Evolutionary conservation across 2,329 filamentous ascomycete species (phyloP).

Genomic region (Colletotrichum neosansevieriae): DNA sequence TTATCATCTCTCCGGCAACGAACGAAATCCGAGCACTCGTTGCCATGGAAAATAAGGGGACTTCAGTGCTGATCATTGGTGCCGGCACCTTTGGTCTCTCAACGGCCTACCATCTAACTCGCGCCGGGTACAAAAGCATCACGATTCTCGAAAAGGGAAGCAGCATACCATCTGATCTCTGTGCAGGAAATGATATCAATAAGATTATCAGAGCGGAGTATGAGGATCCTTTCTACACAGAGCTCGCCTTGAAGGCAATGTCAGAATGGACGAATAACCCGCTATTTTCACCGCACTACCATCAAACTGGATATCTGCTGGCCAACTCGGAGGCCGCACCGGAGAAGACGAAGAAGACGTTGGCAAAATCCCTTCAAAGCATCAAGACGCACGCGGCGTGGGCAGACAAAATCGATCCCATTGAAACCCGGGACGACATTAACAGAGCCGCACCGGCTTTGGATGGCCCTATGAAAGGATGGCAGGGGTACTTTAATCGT

Average conservation of each 20-base stretch:
- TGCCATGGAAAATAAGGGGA: no score
- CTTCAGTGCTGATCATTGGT: conserved; percentile 46
- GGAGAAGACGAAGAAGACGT: conserved; percentile 56
- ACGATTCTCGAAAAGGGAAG: conserved; percentile 53
- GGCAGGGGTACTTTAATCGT: conserved; percentile 70
- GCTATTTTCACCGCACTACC: conserved; percentile 48
- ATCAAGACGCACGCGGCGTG: conserved; percentile 55
- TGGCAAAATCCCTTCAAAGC: conserved; percentile 53
- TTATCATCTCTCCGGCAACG: no score
- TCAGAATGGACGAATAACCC: conserved; percentile 52
- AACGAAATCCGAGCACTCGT: no score
- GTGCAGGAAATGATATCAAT: conserved; percentile 49
- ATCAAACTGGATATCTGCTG: conserved; percentile 55
- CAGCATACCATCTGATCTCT: conserved; percentile 55
- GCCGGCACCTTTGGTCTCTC: conserved; percentile 59
- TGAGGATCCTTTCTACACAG: conserved; percentile 46
- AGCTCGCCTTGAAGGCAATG: conserved; percentile 47
- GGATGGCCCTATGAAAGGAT: conserved; percentile 60
- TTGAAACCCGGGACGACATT: conserved; percentile 51
- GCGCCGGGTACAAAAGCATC: conserved; percentile 54
- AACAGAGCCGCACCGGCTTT: conserved; percentile 58
- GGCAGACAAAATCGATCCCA: conserved; percentile 54
- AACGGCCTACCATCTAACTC: conserved; percentile 55
- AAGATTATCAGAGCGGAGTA: conserved; percentile 53
- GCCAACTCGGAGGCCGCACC: conserved; percentile 59